These are phyloP conservation scores for Euptelea pleiosperma DNA, from an alignment of 164 flowering plant genomes.

Conservation along the genomic window DNA sequence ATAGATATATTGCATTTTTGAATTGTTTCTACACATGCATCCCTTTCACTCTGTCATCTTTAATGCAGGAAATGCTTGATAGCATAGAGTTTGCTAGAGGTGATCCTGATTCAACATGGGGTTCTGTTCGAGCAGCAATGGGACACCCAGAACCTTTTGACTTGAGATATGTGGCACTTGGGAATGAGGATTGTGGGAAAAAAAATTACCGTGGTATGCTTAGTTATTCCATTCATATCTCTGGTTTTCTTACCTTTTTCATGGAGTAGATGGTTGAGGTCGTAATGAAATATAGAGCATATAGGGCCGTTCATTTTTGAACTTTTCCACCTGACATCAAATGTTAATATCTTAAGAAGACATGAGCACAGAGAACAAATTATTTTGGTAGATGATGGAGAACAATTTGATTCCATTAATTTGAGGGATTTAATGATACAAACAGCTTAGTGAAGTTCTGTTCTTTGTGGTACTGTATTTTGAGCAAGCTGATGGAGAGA, in stretches of 20 bases:
- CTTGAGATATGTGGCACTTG: slow-evolving; percentile 77
- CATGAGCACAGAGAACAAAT: too few species aligned
- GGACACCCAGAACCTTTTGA: slow-evolving; percentile 93
- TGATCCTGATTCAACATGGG: slow-evolving; percentile 67
- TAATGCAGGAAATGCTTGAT: slow-evolving; percentile 74
- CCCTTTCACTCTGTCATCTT: not conserved
- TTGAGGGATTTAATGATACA: too few species aligned
- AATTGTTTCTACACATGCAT: too few species aligned
- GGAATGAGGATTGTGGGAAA: slow-evolving; percentile 87
- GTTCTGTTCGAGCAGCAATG: slow-evolving; percentile 87
- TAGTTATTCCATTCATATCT: not conserved
- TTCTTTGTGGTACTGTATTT: too few species aligned
- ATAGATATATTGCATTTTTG: too few species aligned
- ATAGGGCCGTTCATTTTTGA: not conserved
- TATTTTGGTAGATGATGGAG: too few species aligned
- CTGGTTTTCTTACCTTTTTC: not conserved
- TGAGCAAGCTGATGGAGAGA: too few species aligned
- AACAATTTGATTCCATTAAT: too few species aligned
- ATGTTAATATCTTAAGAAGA: not conserved
- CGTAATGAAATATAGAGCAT: not conserved
- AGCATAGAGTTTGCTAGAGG: slow-evolving; percentile 94
- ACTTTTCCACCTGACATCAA: not conserved
- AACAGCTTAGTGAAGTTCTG: too few species aligned
- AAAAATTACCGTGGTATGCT: slow-evolving; percentile 60
- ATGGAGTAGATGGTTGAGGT: not conserved